Percentiles rank a stretch among this genome's conserved stretches.
Evolutionary conservation across 176 grass and related monocot species (phyloP).

Genomic region (Juncus inflexus): DNA sequence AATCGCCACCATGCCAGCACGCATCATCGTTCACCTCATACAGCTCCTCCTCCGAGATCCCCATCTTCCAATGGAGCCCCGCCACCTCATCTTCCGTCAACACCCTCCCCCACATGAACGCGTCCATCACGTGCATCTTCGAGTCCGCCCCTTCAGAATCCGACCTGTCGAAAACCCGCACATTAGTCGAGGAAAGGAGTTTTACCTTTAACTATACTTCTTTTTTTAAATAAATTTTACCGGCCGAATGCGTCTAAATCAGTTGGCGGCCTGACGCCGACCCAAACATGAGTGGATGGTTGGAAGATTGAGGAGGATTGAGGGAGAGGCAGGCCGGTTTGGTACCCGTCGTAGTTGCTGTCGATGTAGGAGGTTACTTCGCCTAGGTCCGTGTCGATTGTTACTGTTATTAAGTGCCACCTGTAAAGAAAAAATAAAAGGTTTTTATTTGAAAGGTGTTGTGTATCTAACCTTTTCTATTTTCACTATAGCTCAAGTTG

Average conservation of each 20-base stretch:
- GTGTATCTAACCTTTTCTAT: too few species aligned
- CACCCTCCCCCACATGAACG: conserved; percentile 89
- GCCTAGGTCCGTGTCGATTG: conserved; percentile 86
- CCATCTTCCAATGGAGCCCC: conserved; percentile 55
- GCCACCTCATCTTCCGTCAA: conserved; percentile 91
- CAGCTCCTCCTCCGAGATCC: conserved; percentile 62
- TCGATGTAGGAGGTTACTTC: conserved; percentile 96
- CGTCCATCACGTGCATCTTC: conserved; percentile 99
- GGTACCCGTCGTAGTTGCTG: conserved; percentile 84
- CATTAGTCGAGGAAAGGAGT: too few species aligned
- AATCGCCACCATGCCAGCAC: conserved; percentile 84
- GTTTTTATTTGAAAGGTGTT: too few species aligned
- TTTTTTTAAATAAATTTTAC: background rate
- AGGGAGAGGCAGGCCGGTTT: conserved; percentile 72
- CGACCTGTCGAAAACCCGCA: conserved; percentile 61
- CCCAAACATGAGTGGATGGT: conserved; percentile 78
- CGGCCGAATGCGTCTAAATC: conserved; percentile 98
- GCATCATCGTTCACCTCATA: conserved; percentile 65
- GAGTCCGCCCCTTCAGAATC: conserved; percentile 89
- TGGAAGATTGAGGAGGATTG: conserved; percentile 68
- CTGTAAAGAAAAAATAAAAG: conserved; percentile 38
- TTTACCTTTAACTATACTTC: too few species aligned
- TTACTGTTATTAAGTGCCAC: conserved; percentile 98
- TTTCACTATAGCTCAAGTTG: too few species aligned
- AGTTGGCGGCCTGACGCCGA: conserved; percentile 74